These are phyloP conservation scores for Lachnellula suecica DNA, from an alignment of 2,329 filamentous ascomycete species.

Conservation along the genomic window DNA sequence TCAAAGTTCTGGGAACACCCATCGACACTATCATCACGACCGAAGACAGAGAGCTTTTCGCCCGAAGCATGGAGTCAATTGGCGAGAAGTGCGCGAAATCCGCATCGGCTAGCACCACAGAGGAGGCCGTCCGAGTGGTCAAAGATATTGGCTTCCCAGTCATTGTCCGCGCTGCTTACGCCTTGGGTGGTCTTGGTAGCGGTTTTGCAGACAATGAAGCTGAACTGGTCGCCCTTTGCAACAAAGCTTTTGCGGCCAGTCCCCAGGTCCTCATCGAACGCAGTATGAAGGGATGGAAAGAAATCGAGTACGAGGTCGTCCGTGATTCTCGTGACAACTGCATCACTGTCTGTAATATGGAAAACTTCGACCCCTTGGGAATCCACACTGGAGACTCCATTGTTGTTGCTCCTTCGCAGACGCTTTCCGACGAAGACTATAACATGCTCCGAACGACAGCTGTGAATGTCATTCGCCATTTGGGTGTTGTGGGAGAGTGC, in stretches of 20 bases:
- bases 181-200: constrained; percentile 89
- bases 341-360: constrained; percentile 99
- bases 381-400: constrained; percentile 99
- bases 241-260: constrained; percentile 91
- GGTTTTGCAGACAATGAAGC: constrained; percentile 89
- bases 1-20: constrained; percentile 91
- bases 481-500: constrained; percentile 96
- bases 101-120: constrained; percentile 82
- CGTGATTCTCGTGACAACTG: constrained; percentile 96
- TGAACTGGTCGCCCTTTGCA: constrained; percentile 83
- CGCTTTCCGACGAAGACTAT: constrained; percentile 95
- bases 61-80: constrained; percentile 97
- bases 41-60: constrained; percentile 95
- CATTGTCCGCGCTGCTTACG: constrained; percentile 95
- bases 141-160: constrained; percentile 94
- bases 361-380: constrained; percentile 97
- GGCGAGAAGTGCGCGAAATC: constrained; percentile 98
- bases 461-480: constrained; percentile 93
- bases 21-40: constrained; percentile 99
- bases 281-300: constrained; percentile 99
- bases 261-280: constrained; percentile 95
- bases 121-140: constrained; percentile 86
- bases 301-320: constrained; percentile 98
- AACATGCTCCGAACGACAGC: constrained; percentile 98
- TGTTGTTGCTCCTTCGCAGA: constrained; percentile 95